phyloP scores from a whole-genome alignment of 129 eudicot genomes.

The Pseudognaphalium luteoalbum region DNA sequence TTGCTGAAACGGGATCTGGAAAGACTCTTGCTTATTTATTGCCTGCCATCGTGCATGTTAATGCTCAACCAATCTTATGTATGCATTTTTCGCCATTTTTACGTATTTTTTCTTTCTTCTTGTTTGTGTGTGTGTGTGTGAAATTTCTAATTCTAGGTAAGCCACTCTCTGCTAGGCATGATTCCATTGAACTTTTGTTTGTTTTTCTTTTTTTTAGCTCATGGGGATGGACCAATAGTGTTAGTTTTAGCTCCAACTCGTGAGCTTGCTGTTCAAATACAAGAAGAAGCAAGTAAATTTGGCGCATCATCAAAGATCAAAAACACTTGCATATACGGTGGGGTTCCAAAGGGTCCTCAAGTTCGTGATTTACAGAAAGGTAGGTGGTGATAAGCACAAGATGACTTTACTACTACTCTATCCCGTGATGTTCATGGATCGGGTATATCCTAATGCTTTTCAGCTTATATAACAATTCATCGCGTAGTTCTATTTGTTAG shows the following conservation, averaged over 20 bases:
- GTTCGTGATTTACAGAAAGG: conserved; percentile 99
- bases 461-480: conserved; percentile 27
- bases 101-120: not conserved
- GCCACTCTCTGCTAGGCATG: not conserved
- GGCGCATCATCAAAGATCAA: conserved; percentile 97
- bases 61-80: conserved; percentile 97
- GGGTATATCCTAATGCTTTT: conserved; percentile 77
- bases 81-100: conserved; percentile 15
- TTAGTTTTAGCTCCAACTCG: conserved; percentile 98
- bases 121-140: too few species aligned
- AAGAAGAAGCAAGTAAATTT: conserved; percentile 95
- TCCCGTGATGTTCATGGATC: conserved; percentile 84
- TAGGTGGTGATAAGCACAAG: conserved; percentile 99
- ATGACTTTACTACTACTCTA: conserved; percentile 89
- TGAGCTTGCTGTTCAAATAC: conserved; percentile 99
- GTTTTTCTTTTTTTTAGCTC: conserved; percentile 47
- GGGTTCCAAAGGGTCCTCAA: conserved; percentile 99
- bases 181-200: not conserved
- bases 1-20: conserved; percentile 99
- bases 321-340: conserved; percentile 98
- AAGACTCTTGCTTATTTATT: conserved; percentile 90
- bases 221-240: conserved; percentile 98
- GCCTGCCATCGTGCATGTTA: conserved; percentile 96
- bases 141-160: not conserved
- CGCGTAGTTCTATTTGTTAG: conserved; percentile 7